Evolutionary conservation across 2,329 filamentous ascomycete species (phyloP).

Genomic region (Cercospora sp.): DNA sequence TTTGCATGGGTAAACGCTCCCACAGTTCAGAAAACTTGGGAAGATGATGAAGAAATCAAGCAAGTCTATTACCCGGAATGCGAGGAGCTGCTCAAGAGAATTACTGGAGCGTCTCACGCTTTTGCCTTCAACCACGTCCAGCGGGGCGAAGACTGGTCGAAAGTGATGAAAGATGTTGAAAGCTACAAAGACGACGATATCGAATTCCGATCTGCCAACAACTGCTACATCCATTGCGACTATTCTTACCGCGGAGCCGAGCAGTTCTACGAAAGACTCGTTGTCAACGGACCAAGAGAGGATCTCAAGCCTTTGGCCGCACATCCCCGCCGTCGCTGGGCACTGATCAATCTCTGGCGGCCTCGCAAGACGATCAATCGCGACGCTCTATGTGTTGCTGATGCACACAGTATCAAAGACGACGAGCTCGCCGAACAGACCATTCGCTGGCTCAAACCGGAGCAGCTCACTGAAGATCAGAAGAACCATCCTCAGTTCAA

Average conservation of each 20-base stretch:
- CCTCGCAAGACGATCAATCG: constrained; percentile 17
- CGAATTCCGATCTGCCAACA: constrained; percentile 10
- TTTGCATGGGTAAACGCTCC: constrained; percentile 11
- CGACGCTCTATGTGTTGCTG: constrained; percentile 17
- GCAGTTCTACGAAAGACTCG: constrained; percentile 14
- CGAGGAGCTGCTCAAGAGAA: constrained; percentile 12
- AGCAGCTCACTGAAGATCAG: constrained; percentile 12
- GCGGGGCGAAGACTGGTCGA: constrained; percentile 12
- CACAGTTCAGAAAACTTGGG: constrained; percentile 8
- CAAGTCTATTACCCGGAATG: constrained; percentile 14
- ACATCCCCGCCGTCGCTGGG: constrained; percentile 15
- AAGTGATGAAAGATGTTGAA: constrained; percentile 14
- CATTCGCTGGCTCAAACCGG: constrained; percentile 13
- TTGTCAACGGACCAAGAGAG: constrained; percentile 14
- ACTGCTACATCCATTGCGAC: constrained; percentile 17
- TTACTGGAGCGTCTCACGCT: constrained; percentile 17
- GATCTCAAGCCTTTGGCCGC: constrained; percentile 12
- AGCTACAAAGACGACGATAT: constrained; percentile 16
- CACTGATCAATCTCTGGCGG: constrained; percentile 23
- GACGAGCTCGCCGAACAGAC: constrained; percentile 18
- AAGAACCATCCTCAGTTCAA: constrained; percentile 1
- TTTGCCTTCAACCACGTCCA: constrained; percentile 15
- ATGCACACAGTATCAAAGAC: constrained; percentile 15
- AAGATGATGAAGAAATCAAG: constrained; percentile 18
- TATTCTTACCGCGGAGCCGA: constrained; percentile 16